phyloP scores from a whole-genome alignment of 2,329 filamentous ascomycete species.

The Monilinia laxa region DNA sequence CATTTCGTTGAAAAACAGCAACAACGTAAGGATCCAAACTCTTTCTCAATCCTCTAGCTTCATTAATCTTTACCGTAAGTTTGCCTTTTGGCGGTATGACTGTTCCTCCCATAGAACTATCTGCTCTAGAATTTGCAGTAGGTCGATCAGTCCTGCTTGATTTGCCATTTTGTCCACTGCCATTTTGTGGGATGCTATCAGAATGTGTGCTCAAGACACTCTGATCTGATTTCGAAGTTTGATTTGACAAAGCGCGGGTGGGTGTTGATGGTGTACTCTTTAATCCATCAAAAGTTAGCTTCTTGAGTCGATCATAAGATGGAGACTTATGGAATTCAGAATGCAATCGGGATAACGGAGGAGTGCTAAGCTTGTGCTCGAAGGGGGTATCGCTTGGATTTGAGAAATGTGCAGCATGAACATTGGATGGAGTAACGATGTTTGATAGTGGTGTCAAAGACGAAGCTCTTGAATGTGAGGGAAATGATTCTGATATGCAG shows the following conservation, averaged over 20 bases:
- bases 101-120: constrained; percentile 51
- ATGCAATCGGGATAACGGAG: constrained; percentile 50
- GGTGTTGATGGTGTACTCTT: constrained; percentile 95
- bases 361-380: constrained; percentile 49
- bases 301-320: constrained; percentile 68
- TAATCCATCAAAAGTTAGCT: constrained; percentile 82
- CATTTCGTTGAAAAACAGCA: constrained; percentile 93
- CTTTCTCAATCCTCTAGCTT: constrained; percentile 77
- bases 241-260: constrained; percentile 71
- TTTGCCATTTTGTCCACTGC: constrained; percentile 40
- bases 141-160: constrained; percentile 37
- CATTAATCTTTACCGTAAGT: constrained; percentile 82
- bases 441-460: constrained; percentile 60
- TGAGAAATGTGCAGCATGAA: constrained; percentile 67
- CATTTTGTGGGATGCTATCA: constrained; percentile 43
- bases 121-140: constrained; percentile 36
- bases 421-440: constrained; percentile 60
- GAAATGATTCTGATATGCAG: constrained; percentile 47
- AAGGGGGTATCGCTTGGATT: constrained; percentile 59
- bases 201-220: constrained; percentile 41
- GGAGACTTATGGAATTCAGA: constrained; percentile 53
- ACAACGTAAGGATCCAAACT: constrained; percentile 93
- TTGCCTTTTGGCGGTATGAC: constrained; percentile 79
- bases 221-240: constrained; percentile 51
- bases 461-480: constrained; percentile 47